Evolutionary conservation across 2,329 filamentous ascomycete genomes (phyloP).

Genomic region (Albifimbria verrucaria): DNA sequence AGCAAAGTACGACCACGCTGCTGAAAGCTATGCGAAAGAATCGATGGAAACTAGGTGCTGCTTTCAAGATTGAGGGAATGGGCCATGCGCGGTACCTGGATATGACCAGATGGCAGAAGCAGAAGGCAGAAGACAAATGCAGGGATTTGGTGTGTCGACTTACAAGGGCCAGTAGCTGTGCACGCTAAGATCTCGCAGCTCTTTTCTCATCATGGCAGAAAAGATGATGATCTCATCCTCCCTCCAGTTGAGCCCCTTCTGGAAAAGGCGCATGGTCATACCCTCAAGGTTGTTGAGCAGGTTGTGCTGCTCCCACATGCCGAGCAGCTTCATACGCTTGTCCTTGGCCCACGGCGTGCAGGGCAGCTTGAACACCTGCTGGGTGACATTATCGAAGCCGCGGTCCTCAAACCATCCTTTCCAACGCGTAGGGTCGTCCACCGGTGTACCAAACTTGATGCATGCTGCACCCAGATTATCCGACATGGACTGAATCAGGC

Average conservation of each 20-base stretch:
- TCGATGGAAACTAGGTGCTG: not conserved
- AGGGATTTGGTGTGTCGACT: constrained; percentile 8
- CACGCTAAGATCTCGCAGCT: constrained; percentile 22
- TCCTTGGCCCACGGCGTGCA: constrained; percentile 47
- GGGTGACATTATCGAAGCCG: constrained; percentile 47
- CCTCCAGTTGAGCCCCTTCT: constrained; percentile 26
- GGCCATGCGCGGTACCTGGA: not conserved
- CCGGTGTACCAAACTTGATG: constrained; percentile 22
- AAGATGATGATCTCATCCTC: constrained; percentile 23
- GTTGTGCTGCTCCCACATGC: constrained; percentile 23
- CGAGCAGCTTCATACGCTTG: constrained; percentile 45
- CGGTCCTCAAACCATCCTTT: constrained; percentile 38
- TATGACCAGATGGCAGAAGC: not conserved
- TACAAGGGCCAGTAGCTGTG: constrained; percentile 30
- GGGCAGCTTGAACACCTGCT: constrained; percentile 44
- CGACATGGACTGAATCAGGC: constrained; percentile 17
- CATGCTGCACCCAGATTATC: constrained; percentile 21
- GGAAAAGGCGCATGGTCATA: constrained; percentile 28
- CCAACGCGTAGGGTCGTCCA: constrained; percentile 21
- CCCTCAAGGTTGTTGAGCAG: constrained; percentile 21
- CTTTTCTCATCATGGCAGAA: constrained; percentile 23
- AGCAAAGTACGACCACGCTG: no score
- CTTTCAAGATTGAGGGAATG: not conserved
- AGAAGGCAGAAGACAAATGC: not conserved
- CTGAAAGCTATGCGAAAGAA: not conserved